Evolutionary conservation across 2,329 filamentous ascomycete genomes (phyloP).

Genomic region (Paracoccidioides lutzii): DNA sequence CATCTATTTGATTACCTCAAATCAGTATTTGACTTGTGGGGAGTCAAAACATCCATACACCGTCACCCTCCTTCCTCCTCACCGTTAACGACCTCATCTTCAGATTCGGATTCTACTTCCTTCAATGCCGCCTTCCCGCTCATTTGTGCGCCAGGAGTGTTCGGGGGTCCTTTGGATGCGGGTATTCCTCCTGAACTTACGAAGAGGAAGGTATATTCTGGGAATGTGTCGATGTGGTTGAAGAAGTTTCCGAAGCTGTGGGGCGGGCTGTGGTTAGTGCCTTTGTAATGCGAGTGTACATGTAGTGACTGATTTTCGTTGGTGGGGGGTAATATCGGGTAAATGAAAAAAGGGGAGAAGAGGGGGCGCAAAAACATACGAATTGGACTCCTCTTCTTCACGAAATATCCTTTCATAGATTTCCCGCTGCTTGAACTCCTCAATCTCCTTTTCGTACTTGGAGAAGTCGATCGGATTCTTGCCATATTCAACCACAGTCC

Average conservation of each 20-base stretch:
- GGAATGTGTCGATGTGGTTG: constrained; percentile 65
- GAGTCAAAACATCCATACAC: background rate
- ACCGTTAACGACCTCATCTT: constrained; percentile 11
- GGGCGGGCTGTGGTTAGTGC: background rate
- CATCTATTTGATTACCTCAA: background rate
- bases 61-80: constrained; percentile 14
- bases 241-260: constrained; percentile 63
- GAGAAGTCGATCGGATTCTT: constrained; percentile 64
- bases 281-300: background rate
- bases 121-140: constrained; percentile 21
- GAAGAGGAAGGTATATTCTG: constrained; percentile 60
- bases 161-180: constrained; percentile 4
- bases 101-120: constrained; percentile 17
- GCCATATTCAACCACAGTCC: constrained; percentile 50
- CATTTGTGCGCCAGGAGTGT: constrained; percentile 4
- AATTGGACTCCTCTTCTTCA: constrained; percentile 74
- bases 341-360: background rate
- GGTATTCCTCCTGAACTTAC: constrained; percentile 55
- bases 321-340: background rate
- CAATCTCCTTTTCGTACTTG: constrained; percentile 63
- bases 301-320: background rate
- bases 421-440: constrained; percentile 78
- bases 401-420: constrained; percentile 89
- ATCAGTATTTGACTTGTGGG: background rate
- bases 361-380: constrained; percentile 45